Conservation (phyloP, 2,329 filamentous ascomycete species). For the Colletotrichum tabaci region DNA sequence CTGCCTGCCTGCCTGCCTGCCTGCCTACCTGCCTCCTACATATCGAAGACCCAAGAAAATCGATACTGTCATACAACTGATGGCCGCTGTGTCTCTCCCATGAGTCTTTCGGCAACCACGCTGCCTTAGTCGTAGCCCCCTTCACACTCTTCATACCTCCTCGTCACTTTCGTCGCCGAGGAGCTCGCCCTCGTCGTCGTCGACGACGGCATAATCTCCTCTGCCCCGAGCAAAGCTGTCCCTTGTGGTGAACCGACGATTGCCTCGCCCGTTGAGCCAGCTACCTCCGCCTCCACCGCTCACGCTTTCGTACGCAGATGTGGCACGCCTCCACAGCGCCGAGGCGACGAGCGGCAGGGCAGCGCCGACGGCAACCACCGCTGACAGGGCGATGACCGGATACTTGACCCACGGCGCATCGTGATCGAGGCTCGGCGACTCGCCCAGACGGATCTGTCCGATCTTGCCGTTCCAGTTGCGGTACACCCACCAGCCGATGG, state of each 20-base stretch:
- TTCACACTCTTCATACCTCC: slow-evolving; percentile 69
- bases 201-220: slow-evolving; percentile 90
- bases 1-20: not conserved
- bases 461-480: slow-evolving; percentile 90
- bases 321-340: slow-evolving; percentile 79
- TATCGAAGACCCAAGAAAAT: slow-evolving; percentile 32
- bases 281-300: slow-evolving; percentile 65
- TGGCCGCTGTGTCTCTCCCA: slow-evolving; percentile 5
- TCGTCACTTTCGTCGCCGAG: slow-evolving; percentile 95
- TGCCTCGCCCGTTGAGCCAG: slow-evolving; percentile 69
- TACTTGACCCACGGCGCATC: slow-evolving; percentile 86
- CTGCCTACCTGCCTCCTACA: not conserved
- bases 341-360: slow-evolving; percentile 79
- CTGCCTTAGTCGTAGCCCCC: slow-evolving; percentile 1
- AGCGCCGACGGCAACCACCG: slow-evolving; percentile 70
- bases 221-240: slow-evolving; percentile 90
- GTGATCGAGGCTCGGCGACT: slow-evolving; percentile 73
- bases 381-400: slow-evolving; percentile 82
- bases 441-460: slow-evolving; percentile 91
- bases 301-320: slow-evolving; percentile 66
- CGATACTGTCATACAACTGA: slow-evolving; percentile 18
- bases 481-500: slow-evolving; percentile 87
- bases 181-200: slow-evolving; percentile 94
- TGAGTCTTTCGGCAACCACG: not conserved
- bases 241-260: slow-evolving; percentile 85